Evolutionary conservation across 108 stramenopile genomes (phyloP).

Genomic region (Poteriospumella lacustris): DNA sequence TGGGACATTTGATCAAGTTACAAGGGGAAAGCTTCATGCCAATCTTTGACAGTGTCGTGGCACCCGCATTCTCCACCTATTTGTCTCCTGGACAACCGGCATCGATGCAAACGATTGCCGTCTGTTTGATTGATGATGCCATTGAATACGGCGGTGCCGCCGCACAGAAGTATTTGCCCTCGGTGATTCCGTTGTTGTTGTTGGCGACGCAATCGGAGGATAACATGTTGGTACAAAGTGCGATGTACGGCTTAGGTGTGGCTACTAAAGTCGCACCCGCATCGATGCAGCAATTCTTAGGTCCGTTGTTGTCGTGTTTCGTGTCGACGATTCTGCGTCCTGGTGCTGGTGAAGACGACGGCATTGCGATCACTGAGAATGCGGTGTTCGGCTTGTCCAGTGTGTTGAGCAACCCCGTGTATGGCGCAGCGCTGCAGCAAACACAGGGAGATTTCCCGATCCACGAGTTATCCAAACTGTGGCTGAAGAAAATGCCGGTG

Average conservation of each 20-base stretch:
- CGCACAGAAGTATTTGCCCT: conserved; percentile 9
- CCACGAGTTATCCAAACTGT: background rate
- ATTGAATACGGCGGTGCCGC: conserved; percentile 14
- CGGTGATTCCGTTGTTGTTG: background rate
- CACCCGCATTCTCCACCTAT: conserved; percentile 20
- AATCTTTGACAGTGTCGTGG: conserved; percentile 14
- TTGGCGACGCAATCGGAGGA: background rate
- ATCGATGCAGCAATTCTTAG: background rate
- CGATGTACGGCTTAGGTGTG: background rate
- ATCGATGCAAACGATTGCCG: conserved; percentile 9
- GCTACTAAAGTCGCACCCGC: background rate
- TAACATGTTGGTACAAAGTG: background rate
- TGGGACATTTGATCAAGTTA: conserved; percentile 25
- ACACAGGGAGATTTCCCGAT: background rate
- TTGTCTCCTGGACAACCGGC: background rate
- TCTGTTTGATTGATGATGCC: conserved; percentile 19
- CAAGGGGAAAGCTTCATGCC: conserved; percentile 1
- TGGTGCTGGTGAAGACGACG: background rate
- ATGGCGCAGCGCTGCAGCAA: background rate
- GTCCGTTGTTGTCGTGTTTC: background rate
- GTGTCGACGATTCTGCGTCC: background rate
- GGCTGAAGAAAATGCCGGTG: background rate
- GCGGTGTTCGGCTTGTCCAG: background rate
- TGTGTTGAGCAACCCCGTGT: background rate
- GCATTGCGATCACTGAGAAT: background rate